Evolutionary conservation across 2,329 filamentous ascomycete genomes (phyloP).

Genomic region (Paecilomyces dactylethromorphus): DNA sequence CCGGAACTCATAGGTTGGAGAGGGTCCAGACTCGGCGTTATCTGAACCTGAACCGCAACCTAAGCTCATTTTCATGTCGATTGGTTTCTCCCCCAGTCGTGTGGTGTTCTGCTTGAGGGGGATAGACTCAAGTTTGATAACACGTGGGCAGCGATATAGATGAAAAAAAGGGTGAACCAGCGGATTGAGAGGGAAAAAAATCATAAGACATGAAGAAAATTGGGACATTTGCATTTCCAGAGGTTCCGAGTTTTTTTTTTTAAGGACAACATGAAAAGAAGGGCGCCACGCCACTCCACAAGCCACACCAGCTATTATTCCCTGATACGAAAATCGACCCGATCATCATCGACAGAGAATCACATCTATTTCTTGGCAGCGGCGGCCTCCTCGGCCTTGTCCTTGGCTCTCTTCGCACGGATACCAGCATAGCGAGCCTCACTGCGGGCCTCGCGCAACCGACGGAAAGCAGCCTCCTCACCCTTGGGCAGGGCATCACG

Average conservation of each 20-base stretch:
- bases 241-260: conserved; percentile 2
- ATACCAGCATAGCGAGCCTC: conserved; percentile 75
- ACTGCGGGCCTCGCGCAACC: conserved; percentile 76
- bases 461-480: conserved; percentile 81
- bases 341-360: conserved; percentile 34
- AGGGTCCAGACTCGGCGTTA: background rate
- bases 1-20: background rate
- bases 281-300: conserved; percentile 31
- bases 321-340: conserved; percentile 30
- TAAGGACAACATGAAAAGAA: conserved; percentile 17
- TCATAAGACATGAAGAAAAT: background rate
- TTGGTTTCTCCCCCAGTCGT: background rate
- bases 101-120: no score
- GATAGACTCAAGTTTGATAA: no score
- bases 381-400: conserved; percentile 64
- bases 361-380: conserved; percentile 47
- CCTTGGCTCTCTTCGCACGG: conserved; percentile 89
- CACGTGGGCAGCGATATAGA: no score
- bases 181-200: background rate
- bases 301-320: conserved; percentile 17
- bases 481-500: conserved; percentile 73
- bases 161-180: no score
- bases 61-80: background rate
- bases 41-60: no score
- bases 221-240: conserved; percentile 4